Evolutionary conservation across 805 yeast species (phyloP).

Genomic region (Alloascoidea hylecoeti): DNA sequence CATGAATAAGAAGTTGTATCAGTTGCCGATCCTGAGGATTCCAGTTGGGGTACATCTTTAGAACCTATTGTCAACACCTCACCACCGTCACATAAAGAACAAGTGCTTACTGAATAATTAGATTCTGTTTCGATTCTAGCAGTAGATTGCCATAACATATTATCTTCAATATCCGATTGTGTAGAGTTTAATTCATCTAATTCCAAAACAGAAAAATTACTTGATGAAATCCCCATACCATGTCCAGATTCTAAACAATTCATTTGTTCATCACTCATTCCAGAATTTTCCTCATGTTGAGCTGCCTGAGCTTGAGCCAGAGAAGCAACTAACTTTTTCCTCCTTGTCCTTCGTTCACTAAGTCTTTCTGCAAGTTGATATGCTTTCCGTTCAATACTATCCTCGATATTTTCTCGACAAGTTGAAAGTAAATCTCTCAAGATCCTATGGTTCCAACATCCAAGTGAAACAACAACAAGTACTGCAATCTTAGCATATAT

Average conservation of each 20-base stretch:
- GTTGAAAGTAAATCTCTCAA: neutral
- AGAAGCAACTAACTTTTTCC: neutral
- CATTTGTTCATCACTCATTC: neutral
- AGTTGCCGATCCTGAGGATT: constrained; percentile 1
- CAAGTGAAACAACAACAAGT: neutral
- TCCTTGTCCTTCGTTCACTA: neutral
- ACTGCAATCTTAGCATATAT: neutral
- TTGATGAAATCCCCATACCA: neutral
- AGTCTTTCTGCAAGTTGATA: neutral
- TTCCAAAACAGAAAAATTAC: neutral
- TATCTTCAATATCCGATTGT: no score
- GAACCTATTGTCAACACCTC: neutral
- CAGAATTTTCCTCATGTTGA: neutral
- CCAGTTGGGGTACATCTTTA: neutral
- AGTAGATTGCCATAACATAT: no score
- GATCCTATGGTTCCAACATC: neutral
- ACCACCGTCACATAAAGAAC: neutral
- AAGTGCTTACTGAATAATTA: no score
- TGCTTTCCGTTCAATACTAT: neutral
- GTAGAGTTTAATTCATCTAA: neutral
- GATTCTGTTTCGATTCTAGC: no score
- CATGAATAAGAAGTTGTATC: neutral
- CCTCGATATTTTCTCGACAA: neutral
- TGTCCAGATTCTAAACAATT: neutral
- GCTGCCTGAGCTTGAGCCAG: neutral